Base-by-base conservation (phyloP, 2,329 filamentous ascomycete species). In the Aspergillus brasiliensis region DNA sequence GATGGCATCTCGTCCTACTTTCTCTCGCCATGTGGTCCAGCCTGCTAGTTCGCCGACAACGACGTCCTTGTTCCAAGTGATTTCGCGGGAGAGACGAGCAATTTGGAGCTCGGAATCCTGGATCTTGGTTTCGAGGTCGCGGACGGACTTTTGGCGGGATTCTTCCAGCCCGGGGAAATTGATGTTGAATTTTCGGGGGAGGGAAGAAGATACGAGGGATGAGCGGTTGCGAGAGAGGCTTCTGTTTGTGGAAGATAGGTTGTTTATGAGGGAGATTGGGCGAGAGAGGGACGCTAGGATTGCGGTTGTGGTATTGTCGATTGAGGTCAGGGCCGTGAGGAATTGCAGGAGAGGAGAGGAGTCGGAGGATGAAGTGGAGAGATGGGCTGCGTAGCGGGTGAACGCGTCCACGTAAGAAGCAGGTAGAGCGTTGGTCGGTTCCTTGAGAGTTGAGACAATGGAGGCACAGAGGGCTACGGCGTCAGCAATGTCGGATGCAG, bases 1-100 rank as follows among this genome's bases (percentile, higher is more conserved):
- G 62, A 97, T 85, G 27, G 91, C 91, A 60, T 85, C 85, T 62
- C 88, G 82, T 1, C 91, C 92, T 78, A 91, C 87, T 69, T 85
- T 86, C 66, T 92, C 91, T 70, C 96, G 88, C 79, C 92, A 86
- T 42, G 96, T 92, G 71, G 97, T 93, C 92, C 95, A 99, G 15
- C 91, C 92, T 0, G 95, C 95, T 58, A 99, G 77, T 78, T 99
- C 95, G 1, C 87, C 84, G 6, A 96, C 94, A 23, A 98, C 94
- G 13, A 94, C 92, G 75, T 96, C 91, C 78, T 97, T 94, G 51
- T 93, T 97, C 75, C 95, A 97, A 52, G 92, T 82, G 57, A 99
- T 80, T 76, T 99, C 95, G 54, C 86, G 86, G 0, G 89, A 88
- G n/a, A 97, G 77, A 46, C 87, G 85, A 19, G 88, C 85, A 10